Conservation (phyloP, 441 rosid species). For the Populus hybrid region DNA sequence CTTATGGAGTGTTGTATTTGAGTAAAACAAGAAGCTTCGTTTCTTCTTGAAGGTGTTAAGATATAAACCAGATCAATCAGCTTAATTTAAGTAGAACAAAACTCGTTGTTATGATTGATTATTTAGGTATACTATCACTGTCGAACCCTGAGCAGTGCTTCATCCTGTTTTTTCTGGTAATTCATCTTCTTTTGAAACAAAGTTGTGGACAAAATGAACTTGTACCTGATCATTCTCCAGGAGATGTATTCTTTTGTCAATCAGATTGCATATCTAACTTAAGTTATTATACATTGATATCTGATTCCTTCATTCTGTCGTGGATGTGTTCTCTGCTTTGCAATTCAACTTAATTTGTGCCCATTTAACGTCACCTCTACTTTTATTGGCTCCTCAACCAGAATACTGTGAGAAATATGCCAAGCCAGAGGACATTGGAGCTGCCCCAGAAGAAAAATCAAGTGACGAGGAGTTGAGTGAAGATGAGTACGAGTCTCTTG, state of each 20-base stretch:
- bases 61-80: neutral
- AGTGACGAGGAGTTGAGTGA: no score
- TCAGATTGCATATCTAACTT: neutral
- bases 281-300: neutral
- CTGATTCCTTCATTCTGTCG: neutral
- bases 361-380: neutral
- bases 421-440: constrained; percentile 39
- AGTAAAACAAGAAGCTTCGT: neutral
- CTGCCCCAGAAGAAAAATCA: constrained; percentile 43
- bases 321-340: neutral
- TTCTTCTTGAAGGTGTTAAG: neutral
- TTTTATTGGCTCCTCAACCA: constrained; percentile 19
- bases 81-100: neutral
- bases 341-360: neutral
- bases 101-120: neutral
- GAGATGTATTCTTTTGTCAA: neutral
- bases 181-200: neutral
- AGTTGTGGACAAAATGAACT: neutral
- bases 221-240: neutral
- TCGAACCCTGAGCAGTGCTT: neutral
- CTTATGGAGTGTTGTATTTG: neutral
- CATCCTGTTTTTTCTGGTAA: neutral
- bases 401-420: constrained; percentile 39
- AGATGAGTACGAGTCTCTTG: constrained; percentile 46
- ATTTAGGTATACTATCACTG: neutral